A percentile compares a stretch with the other conserved stretches of the same genome.
Conservation (phyloP, 208 protist genomes). For the Leishmania lainsoni region DNA sequence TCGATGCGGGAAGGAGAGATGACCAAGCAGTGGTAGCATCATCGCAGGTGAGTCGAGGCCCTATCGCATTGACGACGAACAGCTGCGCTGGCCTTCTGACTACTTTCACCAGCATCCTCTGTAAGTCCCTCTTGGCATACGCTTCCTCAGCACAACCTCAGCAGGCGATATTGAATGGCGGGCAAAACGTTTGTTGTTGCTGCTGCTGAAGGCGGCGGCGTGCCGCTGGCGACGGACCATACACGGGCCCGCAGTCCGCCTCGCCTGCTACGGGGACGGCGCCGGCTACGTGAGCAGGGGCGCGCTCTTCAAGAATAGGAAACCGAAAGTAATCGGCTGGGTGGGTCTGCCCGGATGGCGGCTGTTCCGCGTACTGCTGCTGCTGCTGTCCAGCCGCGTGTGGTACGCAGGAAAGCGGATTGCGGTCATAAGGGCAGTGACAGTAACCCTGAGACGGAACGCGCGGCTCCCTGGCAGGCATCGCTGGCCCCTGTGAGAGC, state of each 20-base stretch:
- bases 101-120: not conserved
- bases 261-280: not conserved
- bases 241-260: conserved; percentile 25
- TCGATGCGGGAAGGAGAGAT: not conserved
- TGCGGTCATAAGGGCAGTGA: not conserved
- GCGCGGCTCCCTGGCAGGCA: not conserved
- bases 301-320: not conserved
- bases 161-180: conserved; percentile 11
- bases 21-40: not conserved
- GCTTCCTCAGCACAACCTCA: not conserved
- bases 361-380: not conserved
- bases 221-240: conserved; percentile 24
- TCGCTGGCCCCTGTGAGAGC: not conserved
- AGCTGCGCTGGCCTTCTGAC: not conserved
- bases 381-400: not conserved
- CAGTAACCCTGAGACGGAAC: not conserved
- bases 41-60: not conserved
- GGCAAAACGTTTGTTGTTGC: conserved; percentile 14
- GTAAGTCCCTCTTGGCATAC: not conserved
- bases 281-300: not conserved
- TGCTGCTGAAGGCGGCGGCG: conserved; percentile 25
- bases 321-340: not conserved
- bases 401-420: not conserved
- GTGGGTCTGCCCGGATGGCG: not conserved
- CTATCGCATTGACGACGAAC: not conserved